Evolutionary conservation across 2,329 filamentous ascomycete genomes (phyloP), one percentile per base, ranked within the genome.

Genomic region (Neonectria hederae): DNA sequence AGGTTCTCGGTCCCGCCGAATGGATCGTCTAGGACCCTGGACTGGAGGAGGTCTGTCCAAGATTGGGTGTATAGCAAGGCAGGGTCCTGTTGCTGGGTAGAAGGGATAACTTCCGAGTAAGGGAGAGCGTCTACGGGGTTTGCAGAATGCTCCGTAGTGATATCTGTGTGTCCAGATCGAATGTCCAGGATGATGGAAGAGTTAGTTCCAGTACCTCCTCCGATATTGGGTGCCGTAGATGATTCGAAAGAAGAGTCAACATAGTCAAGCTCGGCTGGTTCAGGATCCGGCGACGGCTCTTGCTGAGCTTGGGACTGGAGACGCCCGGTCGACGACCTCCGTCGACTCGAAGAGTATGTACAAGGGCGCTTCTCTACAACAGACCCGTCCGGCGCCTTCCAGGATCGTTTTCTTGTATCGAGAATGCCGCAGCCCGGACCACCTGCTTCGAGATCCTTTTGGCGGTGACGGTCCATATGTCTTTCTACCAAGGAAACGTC

Each of bases 381-480:
- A 46, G 79, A 81, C 19, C 86, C 86, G 60, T 85, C 80, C 32
- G 79, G 75, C 67, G 85, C 84, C 71, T 84, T 85, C 85, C 85
- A 87, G 69, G 84, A 80, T 54, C 85, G 80, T 69, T 87, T 87
- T 11, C 86, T 78, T 6, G 86, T 88, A 63, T 86, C 84, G 14
- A 88, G 74, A 30, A 82, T 74, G 30, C 84, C 84, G 46, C 76
- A 77, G 14, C 84, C 84, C 67, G 82, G 80, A 17, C 83, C 84
- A 43, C 85, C 84, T 65, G 85, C 85, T 77, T 87, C 84, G 35
- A 82, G 78, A 71, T 88, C 86, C 65, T 84, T 86, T 62, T 87
- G 83, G 10, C 79, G 80, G 71, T 83, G 82, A n/a, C 82, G 77
- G 57, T 77, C 77, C 79, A 89, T 84, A 74, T 90, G 88, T 68